Base-by-base conservation (phyloP, 192 early-diverging fungal genomes). In the Coemansia sp. region DNA sequence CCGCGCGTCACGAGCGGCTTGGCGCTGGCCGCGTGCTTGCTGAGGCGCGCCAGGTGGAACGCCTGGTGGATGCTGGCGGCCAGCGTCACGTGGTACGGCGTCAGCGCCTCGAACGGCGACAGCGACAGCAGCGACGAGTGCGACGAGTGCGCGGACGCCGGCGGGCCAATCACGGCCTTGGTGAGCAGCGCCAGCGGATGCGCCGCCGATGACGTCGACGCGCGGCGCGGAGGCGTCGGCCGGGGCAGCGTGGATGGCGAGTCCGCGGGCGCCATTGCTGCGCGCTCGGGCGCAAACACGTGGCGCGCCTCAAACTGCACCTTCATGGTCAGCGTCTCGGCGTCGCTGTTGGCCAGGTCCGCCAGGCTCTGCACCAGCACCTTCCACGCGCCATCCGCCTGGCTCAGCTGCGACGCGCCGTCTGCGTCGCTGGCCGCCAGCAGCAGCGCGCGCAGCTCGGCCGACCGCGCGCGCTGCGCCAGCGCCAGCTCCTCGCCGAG, bases 371-470 rank as follows among this genome's bases (percentile, higher is more conserved):
- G 60, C 5, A 57, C 71, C 5, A 67, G 38, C 7, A 56, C 46
- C 48, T 74, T 74, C 64, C 60, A 74, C 35, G 53, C 1, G 47
- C 45, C 11, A 50, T 46, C 15, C 36, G 49, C 4, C 26, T 28
- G 14, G 47, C n/a, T n/a, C n/a, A n/a, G 28, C 30, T 52, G 14
- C 11, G 51, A 14, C 9, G 28, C 50, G 11, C 25, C 40, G 5
- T n/a, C 19, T 4, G 36, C 50, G 11, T 32, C 25, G 1, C n/a
- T 27, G 0, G 23, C 31, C 0, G 59, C 15, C 41, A 74, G 34
- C 5, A 74, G 63, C 45, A 55, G 58, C n/a, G 55, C 58, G 5
- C 70, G 64, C 14, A 74, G 59, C 52, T 74, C 70, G 8, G 64
- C 48, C 23, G 70, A 67, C 8, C 58, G 70, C 32, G 42, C 28